Conservation (phyloP, 805 yeast genomes). For the Metschnikowia colocasiae region DNA sequence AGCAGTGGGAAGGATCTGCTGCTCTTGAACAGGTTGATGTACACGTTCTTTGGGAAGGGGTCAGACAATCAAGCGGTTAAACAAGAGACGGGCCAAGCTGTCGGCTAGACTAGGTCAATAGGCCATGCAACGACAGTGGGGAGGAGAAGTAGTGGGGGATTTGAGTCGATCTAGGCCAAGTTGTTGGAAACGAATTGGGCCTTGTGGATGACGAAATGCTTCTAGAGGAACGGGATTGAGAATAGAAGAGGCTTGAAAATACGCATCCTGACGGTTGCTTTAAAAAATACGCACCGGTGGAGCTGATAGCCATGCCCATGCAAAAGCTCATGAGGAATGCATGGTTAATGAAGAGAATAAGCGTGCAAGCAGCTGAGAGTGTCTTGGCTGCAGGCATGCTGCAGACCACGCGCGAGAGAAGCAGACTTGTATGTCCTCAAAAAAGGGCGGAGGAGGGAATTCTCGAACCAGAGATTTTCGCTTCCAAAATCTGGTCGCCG, state of each 20-base stretch:
- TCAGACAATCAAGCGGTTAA: background rate
- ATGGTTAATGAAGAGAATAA: background rate
- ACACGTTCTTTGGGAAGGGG: background rate
- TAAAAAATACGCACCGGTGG: conserved; percentile 3
- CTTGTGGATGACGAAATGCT: background rate
- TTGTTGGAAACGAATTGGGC: conserved; percentile 2
- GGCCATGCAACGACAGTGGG: background rate
- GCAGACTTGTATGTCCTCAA: conserved; percentile 2
- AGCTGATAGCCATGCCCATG: conserved; percentile 1
- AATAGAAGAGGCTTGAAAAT: background rate
- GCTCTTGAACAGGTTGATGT: background rate
- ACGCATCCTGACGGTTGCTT: background rate
- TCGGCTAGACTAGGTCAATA: background rate
- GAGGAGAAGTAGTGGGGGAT: background rate
- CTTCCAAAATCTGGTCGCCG: conserved; percentile 2
- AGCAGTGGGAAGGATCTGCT: background rate
- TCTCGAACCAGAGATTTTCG: conserved; percentile 4
- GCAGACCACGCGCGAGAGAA: conserved; percentile 2
- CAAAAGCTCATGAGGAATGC: conserved; percentile 2
- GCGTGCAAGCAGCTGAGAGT: background rate
- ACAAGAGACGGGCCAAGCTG: background rate
- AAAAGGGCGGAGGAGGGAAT: background rate
- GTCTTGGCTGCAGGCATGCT: background rate
- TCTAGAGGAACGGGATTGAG: background rate
- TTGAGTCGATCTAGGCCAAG: background rate